A percentile compares a stretch with the other conserved stretches of the same genome.
phyloP scores from a whole-genome alignment of 805 yeast genomes.

The Yarrowia yakushimensis region DNA sequence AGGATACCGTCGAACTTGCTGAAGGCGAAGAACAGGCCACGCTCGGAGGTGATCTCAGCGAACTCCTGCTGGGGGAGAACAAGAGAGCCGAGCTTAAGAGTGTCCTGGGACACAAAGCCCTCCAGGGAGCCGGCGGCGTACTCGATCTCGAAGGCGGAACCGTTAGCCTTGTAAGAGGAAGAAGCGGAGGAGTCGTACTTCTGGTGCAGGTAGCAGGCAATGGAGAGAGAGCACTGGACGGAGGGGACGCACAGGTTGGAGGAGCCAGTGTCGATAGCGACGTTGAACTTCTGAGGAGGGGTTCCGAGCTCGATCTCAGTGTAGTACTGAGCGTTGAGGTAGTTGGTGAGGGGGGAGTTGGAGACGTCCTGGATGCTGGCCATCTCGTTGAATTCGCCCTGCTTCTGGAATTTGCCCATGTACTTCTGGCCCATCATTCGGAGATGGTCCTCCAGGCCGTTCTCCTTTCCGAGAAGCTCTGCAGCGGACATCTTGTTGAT shows the following conservation, averaged over 20 bases:
- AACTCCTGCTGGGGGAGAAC: slow-evolving; percentile 84
- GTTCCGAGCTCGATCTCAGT: slow-evolving; percentile 90
- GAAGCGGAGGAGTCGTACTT: slow-evolving; percentile 84
- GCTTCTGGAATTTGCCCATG: slow-evolving; percentile 44
- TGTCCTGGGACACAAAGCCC: slow-evolving; percentile 88
- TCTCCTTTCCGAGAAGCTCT: slow-evolving; percentile 50
- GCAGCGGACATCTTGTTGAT: slow-evolving; percentile 57
- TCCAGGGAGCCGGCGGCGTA: slow-evolving; percentile 93
- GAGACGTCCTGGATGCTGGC: slow-evolving; percentile 46
- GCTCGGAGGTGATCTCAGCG: slow-evolving; percentile 96
- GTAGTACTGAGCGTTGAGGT: slow-evolving; percentile 92
- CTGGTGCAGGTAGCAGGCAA: slow-evolving; percentile 91
- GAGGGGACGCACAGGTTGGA: slow-evolving; percentile 97
- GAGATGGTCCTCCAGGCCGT: slow-evolving; percentile 43
- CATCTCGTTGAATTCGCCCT: slow-evolving; percentile 30
- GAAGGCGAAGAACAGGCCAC: slow-evolving; percentile 96
- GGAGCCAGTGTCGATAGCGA: slow-evolving; percentile 92
- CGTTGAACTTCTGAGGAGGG: slow-evolving; percentile 91
- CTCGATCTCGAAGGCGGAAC: slow-evolving; percentile 76
- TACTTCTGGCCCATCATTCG: slow-evolving; percentile 61
- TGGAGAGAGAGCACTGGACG: slow-evolving; percentile 76
- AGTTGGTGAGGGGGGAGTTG: slow-evolving; percentile 85
- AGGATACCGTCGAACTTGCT: slow-evolving; percentile 98
- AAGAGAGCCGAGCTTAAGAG: slow-evolving; percentile 76
- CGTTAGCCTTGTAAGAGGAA: slow-evolving; percentile 82